Conservation (phyloP, 495 filamentous ascomycete genomes). For the Evansstolkia leycettana region DNA sequence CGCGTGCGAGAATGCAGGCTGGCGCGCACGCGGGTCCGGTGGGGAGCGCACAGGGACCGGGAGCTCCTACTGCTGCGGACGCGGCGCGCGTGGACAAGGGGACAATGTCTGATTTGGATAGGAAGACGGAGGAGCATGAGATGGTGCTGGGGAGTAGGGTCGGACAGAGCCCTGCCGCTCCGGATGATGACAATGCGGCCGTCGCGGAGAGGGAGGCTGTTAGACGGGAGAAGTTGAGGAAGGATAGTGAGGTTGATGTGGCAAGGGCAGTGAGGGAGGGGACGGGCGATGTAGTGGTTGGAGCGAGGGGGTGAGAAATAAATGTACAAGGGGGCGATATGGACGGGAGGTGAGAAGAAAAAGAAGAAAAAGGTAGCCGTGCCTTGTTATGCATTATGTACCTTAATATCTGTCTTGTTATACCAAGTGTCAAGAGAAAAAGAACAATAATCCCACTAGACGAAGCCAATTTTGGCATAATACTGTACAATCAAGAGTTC, state of each 20-base stretch:
- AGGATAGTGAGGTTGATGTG: slow-evolving; percentile 20
- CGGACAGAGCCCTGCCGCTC: slow-evolving; percentile 9
- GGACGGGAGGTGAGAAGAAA: too few relatives aligned
- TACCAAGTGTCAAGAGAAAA: too few relatives aligned
- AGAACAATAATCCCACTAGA: too few relatives aligned
- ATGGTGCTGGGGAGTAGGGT: slow-evolving; percentile 21
- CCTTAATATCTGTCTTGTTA: too few relatives aligned
- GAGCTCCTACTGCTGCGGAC: slow-evolving; percentile 10
- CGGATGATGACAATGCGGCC: slow-evolving; percentile 7
- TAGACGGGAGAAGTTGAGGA: slow-evolving; percentile 16
- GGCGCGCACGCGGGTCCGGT: slow-evolving; percentile 25
- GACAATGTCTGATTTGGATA: slow-evolving; percentile 26
- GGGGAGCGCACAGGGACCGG: slow-evolving; percentile 16
- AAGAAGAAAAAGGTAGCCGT: too few relatives aligned
- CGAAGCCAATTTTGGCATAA: too few relatives aligned
- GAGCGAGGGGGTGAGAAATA: too few relatives aligned
- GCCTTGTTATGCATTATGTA: too few relatives aligned
- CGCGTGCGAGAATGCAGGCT: slow-evolving; percentile 19
- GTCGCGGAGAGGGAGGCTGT: slow-evolving; percentile 17
- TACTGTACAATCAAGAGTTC: too few relatives aligned
- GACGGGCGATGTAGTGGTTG: slow-evolving; percentile 16
- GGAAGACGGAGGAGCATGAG: slow-evolving; percentile 35
- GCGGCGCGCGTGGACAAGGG: slow-evolving; percentile 21
- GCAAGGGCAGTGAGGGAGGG: slow-evolving; percentile 14
- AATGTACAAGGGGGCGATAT: too few relatives aligned